A percentile compares a stretch with the other conserved stretches of the same genome.
Conservation (phyloP, 2,329 filamentous ascomycete species). For the Microthyrium microscopicum region DNA sequence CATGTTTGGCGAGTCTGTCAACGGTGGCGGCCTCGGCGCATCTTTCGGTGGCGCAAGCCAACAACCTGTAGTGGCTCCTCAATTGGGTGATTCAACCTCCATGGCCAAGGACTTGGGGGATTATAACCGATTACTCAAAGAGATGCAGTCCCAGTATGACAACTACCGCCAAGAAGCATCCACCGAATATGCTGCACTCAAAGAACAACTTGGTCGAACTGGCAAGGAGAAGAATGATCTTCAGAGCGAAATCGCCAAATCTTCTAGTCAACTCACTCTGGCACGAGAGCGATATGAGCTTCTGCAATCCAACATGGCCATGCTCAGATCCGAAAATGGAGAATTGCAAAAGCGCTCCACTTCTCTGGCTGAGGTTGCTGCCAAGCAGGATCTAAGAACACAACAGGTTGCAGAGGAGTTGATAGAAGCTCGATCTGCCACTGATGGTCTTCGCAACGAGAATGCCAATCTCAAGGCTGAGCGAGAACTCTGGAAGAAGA, state of each 20-base stretch:
- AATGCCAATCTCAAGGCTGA: constrained; percentile 87
- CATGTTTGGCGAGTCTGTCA: constrained; percentile 55
- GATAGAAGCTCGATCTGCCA: constrained; percentile 63
- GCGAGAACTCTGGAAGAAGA: constrained; percentile 86
- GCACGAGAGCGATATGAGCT: constrained; percentile 76
- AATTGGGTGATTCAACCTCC: constrained; percentile 26
- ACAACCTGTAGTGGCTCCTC: too few relatives aligned
- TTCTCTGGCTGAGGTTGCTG: constrained; percentile 60
- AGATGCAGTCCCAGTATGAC: constrained; percentile 81
- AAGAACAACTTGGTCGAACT: constrained; percentile 67
- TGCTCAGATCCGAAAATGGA: constrained; percentile 68
- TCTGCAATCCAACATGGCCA: constrained; percentile 71
- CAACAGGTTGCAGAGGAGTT: constrained; percentile 90
- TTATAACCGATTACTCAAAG: constrained; percentile 63
- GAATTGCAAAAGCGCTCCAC: constrained; percentile 76
- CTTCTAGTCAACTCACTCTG: constrained; percentile 65
- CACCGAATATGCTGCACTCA: constrained; percentile 64
- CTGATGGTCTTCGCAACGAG: constrained; percentile 80
- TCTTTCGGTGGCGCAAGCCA: constrained; percentile 21
- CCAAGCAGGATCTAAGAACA: constrained; percentile 76
- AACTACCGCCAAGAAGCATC: constrained; percentile 73
- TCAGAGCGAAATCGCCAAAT: constrained; percentile 64
- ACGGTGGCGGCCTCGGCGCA: constrained; percentile 33
- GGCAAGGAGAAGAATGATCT: constrained; percentile 68
- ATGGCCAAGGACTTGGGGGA: constrained; percentile 45